phyloP scores from a whole-genome alignment of 2,329 filamentous ascomycete genomes.

The Sphaerulina populicola region DNA sequence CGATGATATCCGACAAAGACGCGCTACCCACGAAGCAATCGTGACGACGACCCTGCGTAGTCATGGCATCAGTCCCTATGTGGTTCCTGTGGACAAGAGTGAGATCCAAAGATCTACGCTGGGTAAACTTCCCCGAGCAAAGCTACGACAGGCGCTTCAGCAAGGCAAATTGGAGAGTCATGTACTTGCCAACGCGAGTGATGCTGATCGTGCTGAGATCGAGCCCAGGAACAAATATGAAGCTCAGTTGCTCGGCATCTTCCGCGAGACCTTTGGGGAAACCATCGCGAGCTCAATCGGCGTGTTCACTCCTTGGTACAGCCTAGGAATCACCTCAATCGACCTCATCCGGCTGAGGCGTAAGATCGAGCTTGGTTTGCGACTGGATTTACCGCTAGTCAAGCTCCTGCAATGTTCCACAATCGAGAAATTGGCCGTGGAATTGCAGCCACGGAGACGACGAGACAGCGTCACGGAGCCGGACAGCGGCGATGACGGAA shows the following conservation, averaged over 20 bases:
- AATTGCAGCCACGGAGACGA: neutral
- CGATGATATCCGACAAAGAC: neutral
- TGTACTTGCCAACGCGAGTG: neutral
- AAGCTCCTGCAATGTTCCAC: constrained; percentile 4
- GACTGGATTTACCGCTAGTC: constrained; percentile 1
- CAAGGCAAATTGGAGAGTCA: constrained; percentile 3
- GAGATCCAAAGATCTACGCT: constrained; percentile 17
- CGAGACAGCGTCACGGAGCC: constrained; percentile 1
- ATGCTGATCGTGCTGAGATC: neutral
- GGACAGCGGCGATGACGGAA: neutral
- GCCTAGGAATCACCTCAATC: constrained; percentile 7
- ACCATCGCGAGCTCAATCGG: neutral
- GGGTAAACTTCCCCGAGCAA: constrained; percentile 16
- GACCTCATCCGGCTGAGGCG: constrained; percentile 4
- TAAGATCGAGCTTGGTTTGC: neutral
- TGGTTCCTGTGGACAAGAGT: constrained; percentile 1
- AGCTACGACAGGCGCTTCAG: constrained; percentile 11
- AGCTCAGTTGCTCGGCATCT: constrained; percentile 3
- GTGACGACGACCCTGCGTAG: neutral
- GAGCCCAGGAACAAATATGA: neutral
- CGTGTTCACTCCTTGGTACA: constrained; percentile 4
- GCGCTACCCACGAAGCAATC: neutral
- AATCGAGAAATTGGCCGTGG: constrained; percentile 2
- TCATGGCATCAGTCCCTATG: constrained; percentile 3
- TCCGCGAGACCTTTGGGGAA: neutral